Percentiles rank a stretch among this genome's conserved stretches.
phyloP scores from a whole-genome alignment of 2,329 filamentous ascomycete species.

The Colletotrichum kahawae region DNA sequence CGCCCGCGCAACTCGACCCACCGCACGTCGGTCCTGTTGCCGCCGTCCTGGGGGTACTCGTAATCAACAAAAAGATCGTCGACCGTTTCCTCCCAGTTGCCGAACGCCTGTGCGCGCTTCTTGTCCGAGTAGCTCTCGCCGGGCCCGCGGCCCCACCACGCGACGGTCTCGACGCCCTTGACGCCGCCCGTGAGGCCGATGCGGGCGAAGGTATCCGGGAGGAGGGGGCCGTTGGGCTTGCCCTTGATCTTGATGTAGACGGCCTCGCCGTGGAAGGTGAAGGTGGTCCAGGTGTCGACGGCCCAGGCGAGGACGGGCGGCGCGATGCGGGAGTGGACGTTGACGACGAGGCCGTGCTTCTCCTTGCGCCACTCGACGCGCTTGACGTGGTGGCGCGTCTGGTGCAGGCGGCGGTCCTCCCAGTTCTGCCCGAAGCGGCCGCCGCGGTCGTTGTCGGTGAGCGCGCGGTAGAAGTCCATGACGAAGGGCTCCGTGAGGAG shows the following conservation, averaged over 20 bases:
- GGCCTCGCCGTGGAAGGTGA: slow-evolving; percentile 55
- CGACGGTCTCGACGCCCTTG: slow-evolving; percentile 40
- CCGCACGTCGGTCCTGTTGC: slow-evolving; percentile 67
- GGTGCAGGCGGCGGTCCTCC: slow-evolving; percentile 51
- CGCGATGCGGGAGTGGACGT: slow-evolving; percentile 58
- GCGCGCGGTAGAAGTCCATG: slow-evolving; percentile 67
- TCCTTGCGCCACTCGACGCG: slow-evolving; percentile 36
- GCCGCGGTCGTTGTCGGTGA: slow-evolving; percentile 69
- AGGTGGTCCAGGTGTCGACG: slow-evolving; percentile 54
- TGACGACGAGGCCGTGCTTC: slow-evolving; percentile 41
- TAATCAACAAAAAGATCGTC: slow-evolving; percentile 64
- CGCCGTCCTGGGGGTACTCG: slow-evolving; percentile 72
- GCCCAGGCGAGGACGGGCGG: slow-evolving; percentile 70
- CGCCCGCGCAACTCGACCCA: slow-evolving; percentile 57
- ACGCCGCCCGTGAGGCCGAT: slow-evolving; percentile 63
- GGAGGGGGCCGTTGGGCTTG: slow-evolving; percentile 49
- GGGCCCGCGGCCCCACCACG: slow-evolving; percentile 73
- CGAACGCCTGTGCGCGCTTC: slow-evolving; percentile 64
- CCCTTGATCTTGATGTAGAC: slow-evolving; percentile 56
- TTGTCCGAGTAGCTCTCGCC: slow-evolving; percentile 72
- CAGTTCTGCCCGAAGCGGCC: slow-evolving; percentile 62
- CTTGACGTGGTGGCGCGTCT: slow-evolving; percentile 48
- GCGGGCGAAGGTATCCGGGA: slow-evolving; percentile 64
- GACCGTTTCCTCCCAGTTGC: slow-evolving; percentile 52
- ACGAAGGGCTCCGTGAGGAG: slow-evolving; percentile 49